These are phyloP conservation scores for Breviolum minutum DNA, from an alignment of 73 alveolate species.

Conservation along the genomic window DNA sequence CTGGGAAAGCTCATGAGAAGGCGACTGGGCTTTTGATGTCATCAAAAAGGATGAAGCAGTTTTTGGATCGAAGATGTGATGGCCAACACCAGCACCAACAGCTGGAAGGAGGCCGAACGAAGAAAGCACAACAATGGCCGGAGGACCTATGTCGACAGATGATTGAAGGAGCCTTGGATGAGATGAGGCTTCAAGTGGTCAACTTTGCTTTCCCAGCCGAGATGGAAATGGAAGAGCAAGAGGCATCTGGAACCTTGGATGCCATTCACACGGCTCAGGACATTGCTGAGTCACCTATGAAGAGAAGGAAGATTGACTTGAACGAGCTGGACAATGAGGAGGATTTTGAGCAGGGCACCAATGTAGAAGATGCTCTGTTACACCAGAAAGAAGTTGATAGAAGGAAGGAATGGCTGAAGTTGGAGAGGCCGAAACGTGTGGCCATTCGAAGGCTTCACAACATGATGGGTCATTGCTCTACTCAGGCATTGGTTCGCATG, in stretches of 20 bases:
- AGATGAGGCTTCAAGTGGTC: background rate
- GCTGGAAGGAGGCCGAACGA: background rate
- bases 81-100: background rate
- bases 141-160: background rate
- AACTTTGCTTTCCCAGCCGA: slow-evolving; percentile 35
- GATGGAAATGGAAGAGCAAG: background rate
- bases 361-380: background rate
- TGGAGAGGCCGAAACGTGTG: background rate
- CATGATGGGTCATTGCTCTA: background rate
- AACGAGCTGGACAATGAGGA: background rate
- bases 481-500: background rate
- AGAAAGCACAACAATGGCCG: background rate
- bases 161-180: background rate
- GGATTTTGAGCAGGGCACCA: background rate
- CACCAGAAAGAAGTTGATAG: background rate
- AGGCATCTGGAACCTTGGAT: background rate
- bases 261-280: background rate
- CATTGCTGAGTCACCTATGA: background rate
- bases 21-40: background rate
- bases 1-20: background rate
- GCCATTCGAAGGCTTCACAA: slow-evolving; percentile 2
- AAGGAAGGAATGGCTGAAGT: background rate
- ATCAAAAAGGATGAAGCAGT: background rate
- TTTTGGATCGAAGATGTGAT: background rate
- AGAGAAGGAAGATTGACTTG: background rate